Conservation (phyloP, 495 filamentous ascomycete genomes). For the Penicillium maclennaniae region DNA sequence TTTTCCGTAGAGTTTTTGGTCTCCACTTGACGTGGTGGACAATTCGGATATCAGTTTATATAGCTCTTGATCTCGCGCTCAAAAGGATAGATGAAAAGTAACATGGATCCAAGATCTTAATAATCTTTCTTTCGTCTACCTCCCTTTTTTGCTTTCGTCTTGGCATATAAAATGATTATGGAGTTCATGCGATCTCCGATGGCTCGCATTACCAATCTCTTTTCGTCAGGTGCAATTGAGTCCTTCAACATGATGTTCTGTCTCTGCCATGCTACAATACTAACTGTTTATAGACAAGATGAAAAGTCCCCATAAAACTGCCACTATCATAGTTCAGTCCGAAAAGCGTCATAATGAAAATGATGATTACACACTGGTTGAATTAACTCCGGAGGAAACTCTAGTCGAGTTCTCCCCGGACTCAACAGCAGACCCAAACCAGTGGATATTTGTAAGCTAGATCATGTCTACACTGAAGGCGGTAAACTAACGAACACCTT, state of each 20-base stretch:
- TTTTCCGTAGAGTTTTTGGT: slow-evolving; percentile 5
- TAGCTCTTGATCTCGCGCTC: neutral
- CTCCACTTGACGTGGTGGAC: slow-evolving; percentile 11
- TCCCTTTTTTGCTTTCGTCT: neutral
- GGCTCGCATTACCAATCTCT: slow-evolving; percentile 6
- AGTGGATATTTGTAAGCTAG: slow-evolving; percentile 31
- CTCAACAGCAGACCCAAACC: slow-evolving; percentile 27
- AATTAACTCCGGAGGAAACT: slow-evolving; percentile 20
- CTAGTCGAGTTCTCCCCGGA: slow-evolving; percentile 30
- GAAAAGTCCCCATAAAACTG: slow-evolving; percentile 2
- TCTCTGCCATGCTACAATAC: neutral
- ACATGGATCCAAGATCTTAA: slow-evolving; percentile 1
- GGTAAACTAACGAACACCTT: slow-evolving; percentile 1
- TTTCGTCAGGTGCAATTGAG: slow-evolving; percentile 15
- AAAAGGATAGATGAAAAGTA: neutral
- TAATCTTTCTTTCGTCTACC: slow-evolving; percentile 1
- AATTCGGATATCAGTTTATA: slow-evolving; percentile 13
- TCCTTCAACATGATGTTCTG: neutral
- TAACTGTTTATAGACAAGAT: slow-evolving; percentile 15
- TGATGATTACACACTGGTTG: slow-evolving; percentile 20
- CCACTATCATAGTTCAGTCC: slow-evolving; percentile 6
- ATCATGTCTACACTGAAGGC: neutral
- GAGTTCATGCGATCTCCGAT: slow-evolving; percentile 2
- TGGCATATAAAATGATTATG: slow-evolving; percentile 6
- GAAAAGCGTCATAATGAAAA: neutral